These are phyloP conservation scores for Histomonas meleagridis DNA, from an alignment of 208 protist genomes.

Conservation along the genomic window DNA sequence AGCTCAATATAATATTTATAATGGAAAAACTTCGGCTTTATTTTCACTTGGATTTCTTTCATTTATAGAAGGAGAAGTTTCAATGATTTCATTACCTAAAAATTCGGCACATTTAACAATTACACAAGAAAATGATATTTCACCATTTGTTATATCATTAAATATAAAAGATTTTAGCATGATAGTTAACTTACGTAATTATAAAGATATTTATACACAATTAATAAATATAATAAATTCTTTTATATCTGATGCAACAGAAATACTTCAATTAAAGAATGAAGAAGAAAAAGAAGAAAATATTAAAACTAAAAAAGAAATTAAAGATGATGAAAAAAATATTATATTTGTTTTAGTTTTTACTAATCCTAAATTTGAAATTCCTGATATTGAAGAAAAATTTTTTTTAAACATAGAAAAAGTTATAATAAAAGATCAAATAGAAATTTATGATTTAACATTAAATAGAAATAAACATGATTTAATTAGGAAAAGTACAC, in stretches of 20 bases:
- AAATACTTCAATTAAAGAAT: not conserved
- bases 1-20: not conserved
- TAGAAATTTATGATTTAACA: not conserved
- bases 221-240: not conserved
- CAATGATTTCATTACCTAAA: not conserved
- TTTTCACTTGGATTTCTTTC: not conserved
- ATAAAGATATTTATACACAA: not conserved
- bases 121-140: not conserved
- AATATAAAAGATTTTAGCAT: not conserved
- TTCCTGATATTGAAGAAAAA: not conserved
- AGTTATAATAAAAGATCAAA: not conserved
- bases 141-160: not conserved
- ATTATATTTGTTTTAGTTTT: not conserved
- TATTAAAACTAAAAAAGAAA: not conserved
- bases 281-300: not conserved
- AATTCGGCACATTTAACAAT: not conserved
- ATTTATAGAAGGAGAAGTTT: not conserved
- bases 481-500: not conserved
- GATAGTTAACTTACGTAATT: not conserved
- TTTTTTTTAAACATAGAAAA: not conserved
- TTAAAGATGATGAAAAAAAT: not conserved
- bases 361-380: not conserved
- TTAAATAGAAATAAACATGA: not conserved
- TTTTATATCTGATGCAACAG: not conserved
- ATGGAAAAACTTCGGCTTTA: not conserved